Conservation (phyloP, 768 basidiomycete species). For the Rhizopogon roseolus region DNA sequence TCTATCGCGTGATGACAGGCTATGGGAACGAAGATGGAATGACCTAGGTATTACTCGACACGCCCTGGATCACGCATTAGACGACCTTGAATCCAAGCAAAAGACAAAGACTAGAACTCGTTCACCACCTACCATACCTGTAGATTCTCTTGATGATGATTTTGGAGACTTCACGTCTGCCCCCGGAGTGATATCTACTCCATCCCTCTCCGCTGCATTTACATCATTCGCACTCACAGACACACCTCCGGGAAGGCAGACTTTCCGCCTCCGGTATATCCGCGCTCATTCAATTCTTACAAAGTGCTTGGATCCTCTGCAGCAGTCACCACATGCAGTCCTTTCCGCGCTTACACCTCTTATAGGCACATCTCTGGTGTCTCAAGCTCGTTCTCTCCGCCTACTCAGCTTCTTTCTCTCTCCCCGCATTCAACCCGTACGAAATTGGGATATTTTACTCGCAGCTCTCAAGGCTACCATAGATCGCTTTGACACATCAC, state of each 20-base stretch:
- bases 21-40: conserved; percentile 76
- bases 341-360: conserved; percentile 40
- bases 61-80: conserved; percentile 44
- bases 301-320: conserved; percentile 52
- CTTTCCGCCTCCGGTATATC: conserved; percentile 54
- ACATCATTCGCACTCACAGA: conserved; percentile 12
- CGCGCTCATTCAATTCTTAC: conserved; percentile 63
- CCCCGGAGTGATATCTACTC: conserved; percentile 12
- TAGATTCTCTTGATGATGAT: conserved; percentile 43
- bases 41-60: conserved; percentile 49
- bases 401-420: conserved; percentile 77
- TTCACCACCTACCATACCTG: conserved; percentile 56
- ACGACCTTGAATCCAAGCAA: conserved; percentile 49
- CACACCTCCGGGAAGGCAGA: conserved; percentile 17
- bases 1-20: conserved; percentile 61
- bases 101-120: conserved; percentile 27
- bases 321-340: conserved; percentile 61
- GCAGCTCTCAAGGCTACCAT: conserved; percentile 69
- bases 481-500: conserved; percentile 83
- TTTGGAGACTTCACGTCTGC: conserved; percentile 82
- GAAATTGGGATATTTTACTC: conserved; percentile 57
- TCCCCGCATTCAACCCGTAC: conserved; percentile 62
- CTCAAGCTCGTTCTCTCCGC: conserved; percentile 65
- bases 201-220: conserved; percentile 7
- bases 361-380: conserved; percentile 30